Percentiles rank a stretch among this genome's conserved stretches.
Evolutionary conservation across 176 grass and related monocot species (phyloP).

Genomic region (Triticum dicoccoides): DNA sequence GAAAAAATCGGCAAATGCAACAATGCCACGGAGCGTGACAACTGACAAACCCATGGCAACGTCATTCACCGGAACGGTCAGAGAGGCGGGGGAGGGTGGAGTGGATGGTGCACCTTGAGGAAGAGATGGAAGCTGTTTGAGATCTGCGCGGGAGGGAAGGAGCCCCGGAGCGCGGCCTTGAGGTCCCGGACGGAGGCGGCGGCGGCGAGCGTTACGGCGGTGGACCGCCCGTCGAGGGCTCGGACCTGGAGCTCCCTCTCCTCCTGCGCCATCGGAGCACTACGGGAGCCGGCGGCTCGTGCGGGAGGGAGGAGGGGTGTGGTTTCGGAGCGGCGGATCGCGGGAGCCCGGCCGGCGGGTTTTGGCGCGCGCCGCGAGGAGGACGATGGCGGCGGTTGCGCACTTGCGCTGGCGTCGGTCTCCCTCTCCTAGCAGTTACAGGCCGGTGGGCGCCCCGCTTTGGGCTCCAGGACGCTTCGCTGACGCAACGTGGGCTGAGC

Average conservation of each 20-base stretch:
- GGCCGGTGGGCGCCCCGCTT: background rate
- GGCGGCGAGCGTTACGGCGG: conserved; percentile 29
- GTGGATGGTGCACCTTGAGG: conserved; percentile 53
- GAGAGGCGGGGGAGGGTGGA: background rate
- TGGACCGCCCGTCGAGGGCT: conserved; percentile 60
- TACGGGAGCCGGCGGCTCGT: background rate
- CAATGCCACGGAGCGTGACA: background rate
- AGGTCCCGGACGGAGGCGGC: conserved; percentile 61
- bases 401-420: background rate
- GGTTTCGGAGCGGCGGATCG: background rate
- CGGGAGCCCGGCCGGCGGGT: background rate
- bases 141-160: conserved; percentile 64
- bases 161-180: conserved; percentile 62
- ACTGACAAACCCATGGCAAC: background rate
- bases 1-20: background rate
- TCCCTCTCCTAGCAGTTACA: background rate
- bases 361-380: conserved; percentile 28
- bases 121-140: conserved; percentile 78
- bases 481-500: no score
- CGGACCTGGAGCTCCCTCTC: conserved; percentile 62
- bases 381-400: conserved; percentile 10
- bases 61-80: background rate
- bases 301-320: background rate
- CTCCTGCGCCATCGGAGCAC: conserved; percentile 10
- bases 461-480: no score